Conservation (phyloP, 352 stramenopile species). For the Pythium biforme region DNA sequence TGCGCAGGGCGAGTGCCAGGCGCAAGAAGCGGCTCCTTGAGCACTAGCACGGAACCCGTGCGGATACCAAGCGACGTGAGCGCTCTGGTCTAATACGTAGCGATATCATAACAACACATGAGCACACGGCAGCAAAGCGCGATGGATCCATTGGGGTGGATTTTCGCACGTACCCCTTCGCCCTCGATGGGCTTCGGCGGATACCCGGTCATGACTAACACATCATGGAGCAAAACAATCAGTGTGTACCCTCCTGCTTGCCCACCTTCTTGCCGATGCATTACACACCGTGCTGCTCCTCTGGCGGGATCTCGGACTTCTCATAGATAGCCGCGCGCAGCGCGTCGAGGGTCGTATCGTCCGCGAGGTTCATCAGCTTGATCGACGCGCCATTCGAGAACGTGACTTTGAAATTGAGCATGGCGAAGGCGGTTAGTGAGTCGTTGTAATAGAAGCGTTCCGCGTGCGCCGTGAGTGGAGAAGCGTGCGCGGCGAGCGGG, state of each 20-base stretch:
- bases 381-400: conserved; percentile 74
- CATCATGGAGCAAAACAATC: neutral
- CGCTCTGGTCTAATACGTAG: conserved; percentile 12
- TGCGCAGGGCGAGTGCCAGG: conserved; percentile 5
- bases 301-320: conserved; percentile 52
- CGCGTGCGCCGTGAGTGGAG: neutral
- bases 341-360: conserved; percentile 60
- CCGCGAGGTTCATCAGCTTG: conserved; percentile 60
- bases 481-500: neutral
- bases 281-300: conserved; percentile 68
- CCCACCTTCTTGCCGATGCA: too few species aligned
- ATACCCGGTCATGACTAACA: conserved; percentile 71
- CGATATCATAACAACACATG: neutral
- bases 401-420: conserved; percentile 68
- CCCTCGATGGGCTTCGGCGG: conserved; percentile 67
- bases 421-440: neutral
- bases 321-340: conserved; percentile 50
- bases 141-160: neutral
- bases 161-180: conserved; percentile 41
- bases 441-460: neutral
- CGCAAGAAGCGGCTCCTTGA: conserved; percentile 55
- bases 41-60: conserved; percentile 65
- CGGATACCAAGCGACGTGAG: conserved; percentile 54
- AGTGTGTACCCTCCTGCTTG: too few species aligned
- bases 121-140: conserved; percentile 10